Evolutionary conservation across 2,329 filamentous ascomycete genomes (phyloP).

Genomic region (Lizonia empirigonia): DNA sequence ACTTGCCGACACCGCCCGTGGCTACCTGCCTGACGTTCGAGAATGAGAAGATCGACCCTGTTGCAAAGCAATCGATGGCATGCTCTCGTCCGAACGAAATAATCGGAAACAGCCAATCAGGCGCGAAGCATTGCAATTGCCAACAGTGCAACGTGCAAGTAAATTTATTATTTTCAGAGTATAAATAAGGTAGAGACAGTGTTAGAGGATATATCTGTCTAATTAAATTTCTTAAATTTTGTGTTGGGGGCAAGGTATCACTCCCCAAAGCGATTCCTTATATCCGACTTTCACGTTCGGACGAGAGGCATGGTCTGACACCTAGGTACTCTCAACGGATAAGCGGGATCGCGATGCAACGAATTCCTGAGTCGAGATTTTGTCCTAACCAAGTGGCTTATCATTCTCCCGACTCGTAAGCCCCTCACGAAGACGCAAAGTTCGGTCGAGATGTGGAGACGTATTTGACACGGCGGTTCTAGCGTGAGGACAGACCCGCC

Average conservation of each 20-base stretch:
- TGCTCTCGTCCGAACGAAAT: no score
- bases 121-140: no score
- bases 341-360: neutral
- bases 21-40: neutral
- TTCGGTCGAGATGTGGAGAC: constrained; percentile 11
- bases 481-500: constrained; percentile 15
- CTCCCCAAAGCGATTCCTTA: no score
- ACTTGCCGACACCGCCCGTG: neutral
- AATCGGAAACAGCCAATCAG: no score
- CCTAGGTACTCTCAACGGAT: constrained; percentile 3
- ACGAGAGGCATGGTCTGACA: neutral
- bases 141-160: no score
- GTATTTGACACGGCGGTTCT: constrained; percentile 2
- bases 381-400: constrained; percentile 5
- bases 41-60: neutral
- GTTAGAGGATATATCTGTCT: no score
- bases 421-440: constrained; percentile 1
- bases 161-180: no score
- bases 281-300: no score
- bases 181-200: no score
- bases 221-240: no score
- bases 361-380: neutral
- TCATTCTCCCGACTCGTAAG: neutral
- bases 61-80: no score
- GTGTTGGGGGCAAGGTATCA: no score